Base-by-base conservation (phyloP, 345 rosid species). In the Eutrema heterophyllum region DNA sequence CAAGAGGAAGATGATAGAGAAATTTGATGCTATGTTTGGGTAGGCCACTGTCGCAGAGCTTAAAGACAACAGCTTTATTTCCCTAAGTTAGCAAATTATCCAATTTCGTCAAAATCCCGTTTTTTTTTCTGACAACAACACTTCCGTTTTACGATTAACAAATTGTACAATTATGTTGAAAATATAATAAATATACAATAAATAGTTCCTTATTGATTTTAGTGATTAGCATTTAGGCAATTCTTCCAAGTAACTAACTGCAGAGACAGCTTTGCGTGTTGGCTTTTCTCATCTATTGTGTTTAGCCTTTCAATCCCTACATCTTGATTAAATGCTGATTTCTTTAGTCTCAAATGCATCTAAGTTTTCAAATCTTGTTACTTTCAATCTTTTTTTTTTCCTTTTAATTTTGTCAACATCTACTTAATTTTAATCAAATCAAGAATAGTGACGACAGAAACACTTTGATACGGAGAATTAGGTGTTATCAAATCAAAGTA, bases 81-180 rank as follows among this genome's bases (percentile, higher is more conserved):
- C 56, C 80, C 60, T 6, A 44, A 75, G 27, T 75, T 68, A 63
- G 50, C 65, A 55, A 64, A 64, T 61, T 64, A 54, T 65, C 71
- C 36, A 35, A 70, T 76, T 61, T 76, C 60, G 64, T 68, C 64
- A 76, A 69, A 68, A 68, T n/a, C 62, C 75, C 70, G 75, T 76
- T 68, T 76, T 39, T 76, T 39, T 56, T 44, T 69, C 79, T 69
- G 79, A 76, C 70, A 69, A 24, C 64, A 51, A 50, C 51, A 74
- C 72, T 66, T 58, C 6, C 44, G 67, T 75, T 68, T 68, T 60
- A 53, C 72, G 53, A 67, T 36, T 54, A 1, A 9, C 33, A 15
- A 33, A 15, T 10, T 44, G 35, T 32, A 49, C 30, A 15, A 40
- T 16, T 52, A 32, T 44, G 14, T 44, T 16, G 2, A n/a, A 6